Percentiles rank a stretch among this genome's conserved stretches.
These are phyloP conservation scores for Yueomyces sp. DNA, from an alignment of 805 yeast genomes.

Conservation along the genomic window DNA sequence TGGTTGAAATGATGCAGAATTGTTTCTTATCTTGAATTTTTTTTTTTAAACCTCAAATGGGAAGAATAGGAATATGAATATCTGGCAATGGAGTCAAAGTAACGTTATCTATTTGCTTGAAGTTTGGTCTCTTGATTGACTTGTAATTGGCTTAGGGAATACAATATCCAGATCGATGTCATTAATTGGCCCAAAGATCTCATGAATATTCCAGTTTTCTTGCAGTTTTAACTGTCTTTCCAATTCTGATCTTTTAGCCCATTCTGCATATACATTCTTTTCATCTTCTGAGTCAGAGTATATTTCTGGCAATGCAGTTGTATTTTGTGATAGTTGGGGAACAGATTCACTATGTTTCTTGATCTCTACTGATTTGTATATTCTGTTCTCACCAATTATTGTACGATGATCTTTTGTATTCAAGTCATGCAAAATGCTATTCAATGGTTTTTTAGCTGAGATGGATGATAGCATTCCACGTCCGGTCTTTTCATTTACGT, in stretches of 20 bases:
- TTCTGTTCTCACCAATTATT: constrained; percentile 8
- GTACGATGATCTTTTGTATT: constrained; percentile 21
- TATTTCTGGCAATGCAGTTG: constrained; percentile 30
- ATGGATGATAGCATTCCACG: neutral
- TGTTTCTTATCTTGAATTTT: constrained; percentile 20
- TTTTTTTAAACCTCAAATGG: too few species aligned
- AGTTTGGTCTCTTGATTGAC: constrained; percentile 39
- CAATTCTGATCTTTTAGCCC: constrained; percentile 53
- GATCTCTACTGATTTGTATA: neutral
- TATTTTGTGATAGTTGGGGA: neutral
- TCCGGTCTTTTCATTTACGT: constrained; percentile 1
- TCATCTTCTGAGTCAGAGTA: constrained; percentile 34
- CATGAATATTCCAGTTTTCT: constrained; percentile 48
- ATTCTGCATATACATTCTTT: constrained; percentile 36
- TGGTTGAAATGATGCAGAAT: too few species aligned
- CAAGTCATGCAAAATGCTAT: constrained; percentile 15
- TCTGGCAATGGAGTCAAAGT: too few species aligned
- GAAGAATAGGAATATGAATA: too few species aligned
- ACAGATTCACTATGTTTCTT: neutral
- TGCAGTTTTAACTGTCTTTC: constrained; percentile 30
- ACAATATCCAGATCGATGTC: constrained; percentile 57
- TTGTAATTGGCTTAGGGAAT: constrained; percentile 36
- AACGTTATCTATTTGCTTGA: too few species aligned
- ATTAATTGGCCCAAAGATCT: constrained; percentile 64
- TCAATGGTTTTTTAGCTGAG: neutral